These are phyloP conservation scores for Trametes cingulata DNA, from an alignment of 768 basidiomycete genomes.

Conservation along the genomic window DNA sequence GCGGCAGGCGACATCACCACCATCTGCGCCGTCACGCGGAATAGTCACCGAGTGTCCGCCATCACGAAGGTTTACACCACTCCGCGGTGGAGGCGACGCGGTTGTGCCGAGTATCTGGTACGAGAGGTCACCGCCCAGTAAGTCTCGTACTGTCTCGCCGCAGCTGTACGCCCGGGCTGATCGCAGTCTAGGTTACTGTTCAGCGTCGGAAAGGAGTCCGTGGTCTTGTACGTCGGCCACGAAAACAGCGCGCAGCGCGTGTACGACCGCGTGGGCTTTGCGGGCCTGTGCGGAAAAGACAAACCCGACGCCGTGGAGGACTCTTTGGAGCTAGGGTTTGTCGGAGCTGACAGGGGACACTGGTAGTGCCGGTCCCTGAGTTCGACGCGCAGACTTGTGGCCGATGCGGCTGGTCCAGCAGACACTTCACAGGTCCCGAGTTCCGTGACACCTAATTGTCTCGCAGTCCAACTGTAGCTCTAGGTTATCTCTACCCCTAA, in stretches of 20 bases:
- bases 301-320: conserved; percentile 45
- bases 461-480: conserved; percentile 19
- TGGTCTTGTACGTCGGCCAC: conserved; percentile 56
- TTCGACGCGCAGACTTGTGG: not conserved
- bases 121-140: conserved; percentile 46
- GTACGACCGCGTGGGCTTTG: conserved; percentile 56
- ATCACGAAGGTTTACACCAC: conserved; percentile 62
- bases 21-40: conserved; percentile 60
- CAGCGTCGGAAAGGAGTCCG: conserved; percentile 45
- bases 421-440: not conserved
- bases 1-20: conserved; percentile 43
- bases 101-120: conserved; percentile 55
- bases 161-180: conserved; percentile 8
- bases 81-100: conserved; percentile 43
- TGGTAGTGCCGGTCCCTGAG: conserved; percentile 38
- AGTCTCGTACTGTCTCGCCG: conserved; percentile 20
- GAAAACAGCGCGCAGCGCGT: conserved; percentile 52
- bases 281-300: conserved; percentile 43
- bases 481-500: conserved; percentile 20
- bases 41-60: conserved; percentile 48
- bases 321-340: conserved; percentile 56
- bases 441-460: not conserved
- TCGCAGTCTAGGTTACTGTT: conserved; percentile 40
- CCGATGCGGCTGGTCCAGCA: conserved; percentile 6
- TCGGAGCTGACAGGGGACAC: conserved; percentile 48